Evolutionary conservation across 306 rosid genomes (phyloP), one percentile per base, ranked within the genome.

Genomic region (Dicorynia guianensis): DNA sequence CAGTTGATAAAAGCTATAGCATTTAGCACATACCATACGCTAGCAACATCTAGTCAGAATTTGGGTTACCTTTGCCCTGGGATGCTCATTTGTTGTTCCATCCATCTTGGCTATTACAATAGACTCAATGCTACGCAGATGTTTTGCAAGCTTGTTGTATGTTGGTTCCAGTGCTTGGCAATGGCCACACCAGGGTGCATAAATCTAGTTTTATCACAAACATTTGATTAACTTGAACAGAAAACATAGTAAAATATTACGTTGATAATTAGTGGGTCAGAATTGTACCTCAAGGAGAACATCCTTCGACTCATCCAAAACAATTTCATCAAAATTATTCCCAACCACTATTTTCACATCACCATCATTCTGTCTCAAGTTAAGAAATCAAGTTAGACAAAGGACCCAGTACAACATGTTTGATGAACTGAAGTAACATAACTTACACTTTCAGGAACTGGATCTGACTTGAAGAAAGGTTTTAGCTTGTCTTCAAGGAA

Each of bases 161-260:
- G 87, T 86, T 61, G 99, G 99, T 80, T 92, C 99, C 78, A 96
- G 78, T 60, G 97, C 53, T 88, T 92, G 96, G 86, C 99, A 96
- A 83, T 96, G 99, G 69, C 98, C 98, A 60, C 99, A 96, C 99
- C 99, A 96, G 52, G 99, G 99, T 79, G 99, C 98, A 87, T 96
- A 92, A 34, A 96, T 90, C 99, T 96, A 83, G 81, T 30, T 76
- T 35, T 52, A 61, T 57, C 59, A 71, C 18, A 59, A 54, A 43
- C 48, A 34, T 17, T 47, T 33, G 18, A 69, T 71, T 64, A 81
- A 50, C 42, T 59, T 33, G 43, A 64, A 74, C 69, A 71, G 68
- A 69, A 52, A 34, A 71, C 44, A 60, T 25, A 76, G 71, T 61
- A 36, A 77, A 38, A 72, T 11, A n/a, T 70, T 18, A 65, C 62